Conservation (phyloP, 176 grass and related monocot species). For the Oryza glumipatula region DNA sequence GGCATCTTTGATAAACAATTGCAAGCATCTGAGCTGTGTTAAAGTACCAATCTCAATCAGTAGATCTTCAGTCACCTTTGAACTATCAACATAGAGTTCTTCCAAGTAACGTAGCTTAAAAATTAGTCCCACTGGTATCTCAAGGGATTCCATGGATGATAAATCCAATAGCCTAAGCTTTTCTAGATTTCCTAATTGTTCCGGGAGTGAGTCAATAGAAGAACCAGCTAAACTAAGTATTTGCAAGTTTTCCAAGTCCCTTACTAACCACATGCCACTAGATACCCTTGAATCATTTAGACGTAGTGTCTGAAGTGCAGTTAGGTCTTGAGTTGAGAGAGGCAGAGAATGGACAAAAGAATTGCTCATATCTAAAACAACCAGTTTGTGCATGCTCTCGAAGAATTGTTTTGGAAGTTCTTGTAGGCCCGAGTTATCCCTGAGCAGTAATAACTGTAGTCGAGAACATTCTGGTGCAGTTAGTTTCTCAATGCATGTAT, state of each 20-base stretch:
- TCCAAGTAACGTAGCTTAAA: slow-evolving; percentile 28
- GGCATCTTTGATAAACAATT: slow-evolving; percentile 37
- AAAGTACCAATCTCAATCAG: slow-evolving; percentile 36
- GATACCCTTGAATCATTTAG: slow-evolving; percentile 14
- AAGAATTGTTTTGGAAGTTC: too few relatives aligned
- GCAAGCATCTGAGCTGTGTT: slow-evolving; percentile 27
- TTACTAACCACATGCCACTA: neutral
- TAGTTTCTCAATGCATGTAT: slow-evolving; percentile 2
- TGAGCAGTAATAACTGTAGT: slow-evolving; percentile 8
- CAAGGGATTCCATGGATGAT: slow-evolving; percentile 5
- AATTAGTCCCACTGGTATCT: slow-evolving; percentile 17
- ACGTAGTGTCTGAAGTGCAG: neutral
- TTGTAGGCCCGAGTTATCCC: slow-evolving; percentile 2
- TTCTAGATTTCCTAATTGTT: neutral
- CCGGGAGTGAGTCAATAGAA: neutral
- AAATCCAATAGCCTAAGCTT: slow-evolving; percentile 47
- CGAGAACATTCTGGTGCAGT: slow-evolving; percentile 6
- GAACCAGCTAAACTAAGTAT: slow-evolving; percentile 17
- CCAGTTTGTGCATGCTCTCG: too few relatives aligned
- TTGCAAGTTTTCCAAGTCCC: slow-evolving; percentile 13
- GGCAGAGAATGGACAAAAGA: slow-evolving; percentile 7
- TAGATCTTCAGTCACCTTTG: neutral
- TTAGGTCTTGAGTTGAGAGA: slow-evolving; percentile 12
- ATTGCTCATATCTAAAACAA: slow-evolving; percentile 36
- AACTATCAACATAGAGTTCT: slow-evolving; percentile 28